These are phyloP conservation scores for Kalaharituber pfeilii DNA, from an alignment of 2,329 filamentous ascomycete genomes.

Conservation along the genomic window DNA sequence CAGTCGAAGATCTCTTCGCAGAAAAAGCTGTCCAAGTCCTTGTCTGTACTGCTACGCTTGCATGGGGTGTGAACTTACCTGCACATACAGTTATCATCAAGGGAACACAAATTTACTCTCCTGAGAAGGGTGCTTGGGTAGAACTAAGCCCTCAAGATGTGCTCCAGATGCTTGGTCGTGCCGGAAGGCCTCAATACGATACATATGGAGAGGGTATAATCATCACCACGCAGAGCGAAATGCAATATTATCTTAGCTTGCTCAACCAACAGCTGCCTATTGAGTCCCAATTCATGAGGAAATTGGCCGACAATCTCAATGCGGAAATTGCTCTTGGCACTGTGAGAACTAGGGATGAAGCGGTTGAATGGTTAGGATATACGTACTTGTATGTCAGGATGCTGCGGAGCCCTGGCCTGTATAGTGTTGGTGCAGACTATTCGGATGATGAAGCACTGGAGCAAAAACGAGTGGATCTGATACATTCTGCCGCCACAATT, in stretches of 20 bases:
- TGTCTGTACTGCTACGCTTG: conserved; percentile 92
- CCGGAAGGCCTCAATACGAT: conserved; percentile 88
- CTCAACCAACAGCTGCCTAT: conserved; percentile 96
- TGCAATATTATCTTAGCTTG: conserved; percentile 92
- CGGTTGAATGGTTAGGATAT: conserved; percentile 97
- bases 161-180: conserved; percentile 94
- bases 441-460: conserved; percentile 80
- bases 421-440: conserved; percentile 91
- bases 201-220: conserved; percentile 98
- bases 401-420: conserved; percentile 84
- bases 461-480: conserved; percentile 91
- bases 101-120: conserved; percentile 92
- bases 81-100: conserved; percentile 99
- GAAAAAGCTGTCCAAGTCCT: conserved; percentile 86
- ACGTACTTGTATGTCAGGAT: conserved; percentile 96
- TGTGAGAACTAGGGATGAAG: conserved; percentile 77
- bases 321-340: conserved; percentile 92
- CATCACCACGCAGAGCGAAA: conserved; percentile 85
- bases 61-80: conserved; percentile 96
- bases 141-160: conserved; percentile 95
- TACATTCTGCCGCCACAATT: conserved; percentile 79
- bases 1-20: conserved; percentile 86
- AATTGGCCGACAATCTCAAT: conserved; percentile 86
- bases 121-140: conserved; percentile 97
- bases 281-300: conserved; percentile 87